Evolutionary conservation across 179 eudicot species (phyloP), one percentile per base, ranked within the genome.

Genomic region (Sideroxylon spinosum): DNA sequence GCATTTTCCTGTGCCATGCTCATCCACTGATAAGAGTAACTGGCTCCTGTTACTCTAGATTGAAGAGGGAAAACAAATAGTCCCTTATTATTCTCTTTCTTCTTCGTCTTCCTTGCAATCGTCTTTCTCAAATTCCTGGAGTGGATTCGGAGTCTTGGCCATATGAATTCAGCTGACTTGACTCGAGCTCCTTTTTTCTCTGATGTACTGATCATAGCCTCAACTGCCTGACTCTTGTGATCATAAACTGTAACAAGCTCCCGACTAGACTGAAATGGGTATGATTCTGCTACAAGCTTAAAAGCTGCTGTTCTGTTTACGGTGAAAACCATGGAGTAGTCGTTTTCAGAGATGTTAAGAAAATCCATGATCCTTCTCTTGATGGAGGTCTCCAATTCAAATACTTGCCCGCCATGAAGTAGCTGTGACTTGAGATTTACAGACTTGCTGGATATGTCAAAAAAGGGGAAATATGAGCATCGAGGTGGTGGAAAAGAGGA

Each of bases 11-110:
- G 98, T 11, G 99, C 99, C 74, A 83, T 75, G 55, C 82, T 88
- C 98, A 95, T 95, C 99, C 99, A 95, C 50, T 93, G 98, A 68
- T 91, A 93, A n/a, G 99, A 95, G 75, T 95, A 93, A 76, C 91
- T 86, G 1, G 93, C 84, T 53, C 99, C 99, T 32, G 89, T 93
- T 67, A 88, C 86, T 79, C 95, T 86, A 6, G 98, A 95, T 70
- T 93, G 99, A 60, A 93, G 91, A 61, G 97, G 99, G 68, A 93
- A 90, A 20, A 87, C 94, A 76, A 95, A 91, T 0, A 95, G 81
- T 48, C 99, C 99, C 79, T 87, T 81, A 52, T 74, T 76, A 37
- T 37, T 37, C 20, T 82, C 85, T 77, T 81, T 85, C 68, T 84
- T 85, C 53, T 86, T 84, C 73, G 82, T 88, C 89, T 93, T 93